Percentiles rank a stretch among this genome's conserved stretches.
Evolutionary conservation across 495 filamentous ascomycete species (phyloP).

Genomic region (Daldinia bambusicola): DNA sequence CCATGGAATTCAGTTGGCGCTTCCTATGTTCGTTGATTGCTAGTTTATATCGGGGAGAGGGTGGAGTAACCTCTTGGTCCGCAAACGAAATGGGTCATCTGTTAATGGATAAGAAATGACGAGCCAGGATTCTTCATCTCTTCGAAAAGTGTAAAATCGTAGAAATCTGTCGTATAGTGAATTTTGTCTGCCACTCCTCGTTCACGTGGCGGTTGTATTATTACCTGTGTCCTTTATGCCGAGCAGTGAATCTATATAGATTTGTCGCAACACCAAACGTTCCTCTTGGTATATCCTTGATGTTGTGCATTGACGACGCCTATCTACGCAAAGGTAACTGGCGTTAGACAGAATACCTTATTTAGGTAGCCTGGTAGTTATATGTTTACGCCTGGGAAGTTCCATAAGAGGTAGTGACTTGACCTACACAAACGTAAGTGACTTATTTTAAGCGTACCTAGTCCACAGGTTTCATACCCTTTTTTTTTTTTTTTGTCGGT

Average conservation of each 20-base stretch:
- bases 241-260: neutral
- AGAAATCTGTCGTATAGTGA: neutral
- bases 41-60: slow-evolving; percentile 11
- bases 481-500: no score
- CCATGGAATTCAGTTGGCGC: slow-evolving; percentile 40
- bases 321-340: no score
- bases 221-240: neutral
- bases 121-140: slow-evolving; percentile 21
- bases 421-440: no score
- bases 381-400: no score
- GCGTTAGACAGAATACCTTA: no score
- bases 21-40: slow-evolving; percentile 31
- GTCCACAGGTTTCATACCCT: no score
- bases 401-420: no score
- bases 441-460: no score
- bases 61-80: slow-evolving; percentile 5
- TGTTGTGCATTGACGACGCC: no score
- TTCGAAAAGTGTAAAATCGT: neutral
- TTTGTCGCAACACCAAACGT: no score
- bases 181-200: neutral
- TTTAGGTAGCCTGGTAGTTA: no score
- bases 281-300: no score
- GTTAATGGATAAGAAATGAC: slow-evolving; percentile 37
- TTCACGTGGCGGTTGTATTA: neutral
- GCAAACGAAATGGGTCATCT: slow-evolving; percentile 19